Evolutionary conservation across 1,284 basidiomycete species (phyloP), one percentile per base, ranked within the genome.

Genomic region (Microbotryum saponariae): DNA sequence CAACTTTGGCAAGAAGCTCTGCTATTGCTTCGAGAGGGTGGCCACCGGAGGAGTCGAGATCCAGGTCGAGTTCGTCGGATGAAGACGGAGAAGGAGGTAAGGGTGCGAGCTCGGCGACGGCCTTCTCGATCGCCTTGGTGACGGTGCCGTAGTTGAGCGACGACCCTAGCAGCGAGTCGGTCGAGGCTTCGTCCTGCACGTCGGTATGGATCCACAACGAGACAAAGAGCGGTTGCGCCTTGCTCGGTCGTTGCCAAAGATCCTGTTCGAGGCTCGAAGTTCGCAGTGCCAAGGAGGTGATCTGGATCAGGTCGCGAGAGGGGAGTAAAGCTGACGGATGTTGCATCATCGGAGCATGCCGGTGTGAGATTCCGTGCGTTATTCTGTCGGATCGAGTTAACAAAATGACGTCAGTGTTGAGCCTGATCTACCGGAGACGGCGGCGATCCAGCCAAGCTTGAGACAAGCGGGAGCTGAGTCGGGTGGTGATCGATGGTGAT

Each of bases 161-260:
- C 21, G 58, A 53, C 6, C 29, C 20, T 10, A 59, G 54, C 20
- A 69, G 58, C 45, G 48, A 51, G 58, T 69, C 67, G 10, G 44
- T 18, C 9, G 31, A 23, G 9, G 71, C 69, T 51, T 71, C 68
- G 4, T 55, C 48, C 10, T 57, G 23, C 10, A 68, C 56, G 68
- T 85, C 80, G 66, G 84, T 80, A 18, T 78, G 75, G 51, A 89
- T 79, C 9, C 76, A 74, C 9, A 87, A 73, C 47, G 82, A 81
- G 58, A 87, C 72, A 14, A 77, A 73, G n/a, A 87, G 76, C 0
- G 84, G 82, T 67, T 88, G 86, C 20, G 53, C 20, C 29, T 66
- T 63, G 8, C 8, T 2, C 6, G 63, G 21, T 14, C 65, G 62
- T 20, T 58, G 63, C 67, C 67, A 69, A 44, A 53, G 61, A 46